Base-by-base conservation (phyloP, 2,329 filamentous ascomycete genomes). In the Colletotrichum chlorophyti region DNA sequence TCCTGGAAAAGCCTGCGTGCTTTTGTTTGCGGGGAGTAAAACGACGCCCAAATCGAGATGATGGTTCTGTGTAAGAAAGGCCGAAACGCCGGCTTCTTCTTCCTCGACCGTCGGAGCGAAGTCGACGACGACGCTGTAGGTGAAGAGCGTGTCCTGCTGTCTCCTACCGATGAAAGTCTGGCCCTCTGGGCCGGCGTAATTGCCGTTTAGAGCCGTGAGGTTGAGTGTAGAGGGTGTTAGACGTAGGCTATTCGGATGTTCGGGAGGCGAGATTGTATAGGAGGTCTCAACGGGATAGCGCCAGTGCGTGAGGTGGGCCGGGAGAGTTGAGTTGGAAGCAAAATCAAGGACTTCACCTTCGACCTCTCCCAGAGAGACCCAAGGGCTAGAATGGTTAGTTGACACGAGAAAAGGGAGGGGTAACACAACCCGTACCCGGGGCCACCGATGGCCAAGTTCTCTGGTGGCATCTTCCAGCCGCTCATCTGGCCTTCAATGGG, bases 291-390 rank as follows among this genome's bases (percentile, higher is more conserved):
- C 71, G 2, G 83, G 83, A 21, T 77, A 82, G 6, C 85, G 76
- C 75, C 83, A 85, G 73, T 83, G 75, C 2, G 82, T 77, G 63
- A 87, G 82, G 63, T 87, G 80, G 1, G 72, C 71, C 6, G 83
- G 83, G 1, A 87, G 67, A 1, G 66, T 61, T 1, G 74, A 74
- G 0, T 72, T 71, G 0, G 76, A 71, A 10, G 68, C 63, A 65
- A 86, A 86, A 24, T 78, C 73, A 40, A 82, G 69, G 6, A 67
- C 63, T 58, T 85, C 81, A 3, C 73, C 71, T 17, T 73, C 72
- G 8, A 68, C 65, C 35, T 47, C 41, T 17, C 49, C 41, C 15
- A 29, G 12, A 8, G 27, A 35, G 53, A 76, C 76, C 63, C 71
- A 77, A 29, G 31, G 37, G 11, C 51, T 43, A 21, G 4, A 9